Evolutionary conservation across 1,139 yeast species (phyloP), one percentile per base, ranked within the genome.

Genomic region (Ashbya aceris): DNA sequence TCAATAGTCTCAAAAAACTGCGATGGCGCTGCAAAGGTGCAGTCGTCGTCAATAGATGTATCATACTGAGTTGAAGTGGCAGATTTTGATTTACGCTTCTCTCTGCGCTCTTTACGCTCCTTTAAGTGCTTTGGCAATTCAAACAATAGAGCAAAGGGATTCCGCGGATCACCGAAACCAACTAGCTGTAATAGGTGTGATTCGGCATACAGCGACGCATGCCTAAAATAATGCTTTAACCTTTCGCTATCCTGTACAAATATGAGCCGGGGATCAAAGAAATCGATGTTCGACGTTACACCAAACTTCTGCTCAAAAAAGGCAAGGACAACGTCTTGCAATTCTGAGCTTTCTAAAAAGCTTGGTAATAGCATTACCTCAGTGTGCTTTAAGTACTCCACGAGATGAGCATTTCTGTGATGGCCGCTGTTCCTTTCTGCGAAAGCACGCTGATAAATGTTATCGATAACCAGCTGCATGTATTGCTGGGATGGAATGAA

Each of bases 401-500:
- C 60, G 29, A 61, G 49, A 36, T 58, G 60, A 1, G 57, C 48
- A 43, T 57, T 58, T 45, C 58, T 52, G 36, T 51, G 50, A 38
- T 49, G 50, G 13, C 60, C 53, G 42, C 50, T 54, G 39, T 52
- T 58, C 41, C 61, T 65, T 46, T 66, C 70, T 28, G 64, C 67
- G 45, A 55, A 82, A 66, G 66, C 82, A 53, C 89, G 67, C 58
- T 79, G 89, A 38, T 83, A 81, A 49, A 82, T 83, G 54, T 82
- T 82, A 52, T 82, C 91, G 44, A 83, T 83, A 29, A 83, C 87
- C 62, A 82, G 69, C 52, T 82, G 70, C 59, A 83, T 69, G 55
- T 83, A 83, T 53, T 81, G 87, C 45, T 76, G 79, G 3, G 91
- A 81, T 27, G 93, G 93, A 5, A 81, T 86, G 62, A 83, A 83